Percentiles rank a stretch among this genome's conserved stretches.
Conservation (phyloP, 1,284 basidiomycete genomes). For the Rhodotorula sp. region DNA sequence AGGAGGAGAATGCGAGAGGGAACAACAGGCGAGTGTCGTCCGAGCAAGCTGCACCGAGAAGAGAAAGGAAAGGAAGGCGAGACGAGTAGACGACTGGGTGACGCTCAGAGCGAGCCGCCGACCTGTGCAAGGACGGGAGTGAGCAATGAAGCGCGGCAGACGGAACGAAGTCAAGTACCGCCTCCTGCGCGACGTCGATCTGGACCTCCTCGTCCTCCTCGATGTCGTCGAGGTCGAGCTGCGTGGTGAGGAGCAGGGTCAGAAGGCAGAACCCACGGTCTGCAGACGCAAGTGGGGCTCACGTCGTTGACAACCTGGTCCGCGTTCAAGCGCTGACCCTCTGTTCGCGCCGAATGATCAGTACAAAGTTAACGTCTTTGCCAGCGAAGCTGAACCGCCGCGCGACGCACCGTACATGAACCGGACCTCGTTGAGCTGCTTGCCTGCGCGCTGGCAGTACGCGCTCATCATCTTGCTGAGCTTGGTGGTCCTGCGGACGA, state of each 20-base stretch:
- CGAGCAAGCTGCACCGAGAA: neutral
- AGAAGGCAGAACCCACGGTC: neutral
- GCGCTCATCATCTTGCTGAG: conserved; percentile 43
- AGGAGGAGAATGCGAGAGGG: neutral
- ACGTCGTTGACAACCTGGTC: conserved; percentile 30
- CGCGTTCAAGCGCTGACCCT: conserved; percentile 23
- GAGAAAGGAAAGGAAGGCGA: neutral
- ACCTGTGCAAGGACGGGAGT: conserved; percentile 1
- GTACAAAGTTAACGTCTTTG: neutral
- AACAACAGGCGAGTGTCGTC: neutral
- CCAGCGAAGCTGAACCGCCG: too few relatives aligned
- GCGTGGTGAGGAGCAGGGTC: neutral
- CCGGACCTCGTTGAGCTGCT: conserved; percentile 34
- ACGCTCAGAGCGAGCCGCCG: conserved; percentile 16
- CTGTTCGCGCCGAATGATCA: conserved; percentile 3
- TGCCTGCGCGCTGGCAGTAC: conserved; percentile 43
- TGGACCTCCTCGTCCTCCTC: conserved; percentile 36
- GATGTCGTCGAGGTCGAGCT: conserved; percentile 42
- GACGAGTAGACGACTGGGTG: neutral
- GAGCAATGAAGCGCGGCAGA: neutral
- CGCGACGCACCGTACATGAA: conserved; percentile 38
- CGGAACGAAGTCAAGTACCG: conserved; percentile 18
- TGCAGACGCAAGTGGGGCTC: neutral
- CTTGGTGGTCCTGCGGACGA: conserved; percentile 35
- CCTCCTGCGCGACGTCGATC: conserved; percentile 40